These are phyloP conservation scores for Pyrenophora teres DNA, from an alignment of 2,329 filamentous ascomycete genomes.

Conservation along the genomic window DNA sequence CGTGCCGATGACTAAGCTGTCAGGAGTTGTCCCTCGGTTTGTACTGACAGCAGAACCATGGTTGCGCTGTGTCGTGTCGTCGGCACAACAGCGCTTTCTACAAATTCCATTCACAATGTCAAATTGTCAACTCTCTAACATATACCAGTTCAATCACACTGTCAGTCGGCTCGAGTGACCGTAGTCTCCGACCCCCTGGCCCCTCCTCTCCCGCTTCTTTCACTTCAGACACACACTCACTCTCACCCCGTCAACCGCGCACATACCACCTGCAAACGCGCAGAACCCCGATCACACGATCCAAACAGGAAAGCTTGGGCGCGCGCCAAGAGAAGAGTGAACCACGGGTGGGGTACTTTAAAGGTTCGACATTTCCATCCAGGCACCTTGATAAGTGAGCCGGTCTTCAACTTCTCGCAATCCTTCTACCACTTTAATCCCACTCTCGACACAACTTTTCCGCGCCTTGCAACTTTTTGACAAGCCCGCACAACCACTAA, in stretches of 20 bases:
- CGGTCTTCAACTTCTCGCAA: no score
- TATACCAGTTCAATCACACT: no score
- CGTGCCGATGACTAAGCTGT: neutral
- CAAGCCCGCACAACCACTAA: neutral
- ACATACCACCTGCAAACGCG: neutral
- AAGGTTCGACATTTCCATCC: neutral
- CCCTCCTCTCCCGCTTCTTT: neutral
- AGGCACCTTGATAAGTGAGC: no score
- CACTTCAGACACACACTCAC: neutral
- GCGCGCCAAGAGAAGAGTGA: neutral
- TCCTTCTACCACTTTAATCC: no score
- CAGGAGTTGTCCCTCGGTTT: neutral
- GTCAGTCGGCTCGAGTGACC: no score
- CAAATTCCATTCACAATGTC: no score
- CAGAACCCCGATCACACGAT: no score
- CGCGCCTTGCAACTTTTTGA: neutral
- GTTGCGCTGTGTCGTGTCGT: no score
- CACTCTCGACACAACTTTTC: neutral
- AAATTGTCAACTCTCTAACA: no score
- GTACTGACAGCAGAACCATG: no score
- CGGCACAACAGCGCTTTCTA: no score
- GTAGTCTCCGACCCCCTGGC: neutral
- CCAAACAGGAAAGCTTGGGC: neutral
- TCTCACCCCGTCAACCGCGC: conserved; percentile 1
- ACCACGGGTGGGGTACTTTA: neutral